Conservation (phyloP, 2,329 filamentous ascomycete genomes). For the Corynespora cassiicola region DNA sequence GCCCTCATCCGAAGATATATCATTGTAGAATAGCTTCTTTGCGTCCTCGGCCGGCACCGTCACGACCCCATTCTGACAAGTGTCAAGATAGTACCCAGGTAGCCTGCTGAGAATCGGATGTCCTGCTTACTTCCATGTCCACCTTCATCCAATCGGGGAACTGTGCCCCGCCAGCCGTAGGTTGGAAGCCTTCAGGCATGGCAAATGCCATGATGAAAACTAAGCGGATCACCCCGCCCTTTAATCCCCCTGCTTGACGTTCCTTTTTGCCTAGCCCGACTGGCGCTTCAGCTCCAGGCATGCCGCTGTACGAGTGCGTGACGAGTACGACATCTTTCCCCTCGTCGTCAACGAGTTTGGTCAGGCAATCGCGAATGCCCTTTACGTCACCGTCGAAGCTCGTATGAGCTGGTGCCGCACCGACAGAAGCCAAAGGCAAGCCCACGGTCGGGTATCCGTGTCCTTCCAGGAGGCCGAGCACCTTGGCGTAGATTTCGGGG, state of each 20-base stretch:
- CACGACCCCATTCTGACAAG: constrained; percentile 2
- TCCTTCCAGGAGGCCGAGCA: neutral
- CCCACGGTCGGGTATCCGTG: constrained; percentile 21
- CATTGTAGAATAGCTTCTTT: constrained; percentile 25
- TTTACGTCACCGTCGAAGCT: constrained; percentile 28
- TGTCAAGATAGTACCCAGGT: neutral
- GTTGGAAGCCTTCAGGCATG: constrained; percentile 10
- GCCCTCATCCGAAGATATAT: constrained; percentile 24
- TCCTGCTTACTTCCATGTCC: constrained; percentile 1
- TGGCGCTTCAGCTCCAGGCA: constrained; percentile 30
- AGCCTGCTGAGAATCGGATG: neutral
- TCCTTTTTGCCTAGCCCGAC: constrained; percentile 28
- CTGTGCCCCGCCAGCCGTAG: constrained; percentile 3
- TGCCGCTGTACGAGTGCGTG: constrained; percentile 43
- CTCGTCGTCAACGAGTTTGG: constrained; percentile 21
- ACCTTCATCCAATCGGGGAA: constrained; percentile 7
- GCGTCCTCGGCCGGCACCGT: constrained; percentile 3
- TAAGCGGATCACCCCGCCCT: constrained; percentile 35
- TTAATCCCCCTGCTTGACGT: constrained; percentile 17
- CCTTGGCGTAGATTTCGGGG: constrained; percentile 3
- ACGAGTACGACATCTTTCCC: constrained; percentile 42
- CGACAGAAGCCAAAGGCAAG: constrained; percentile 27
- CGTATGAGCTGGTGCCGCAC: constrained; percentile 18
- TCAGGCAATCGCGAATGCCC: constrained; percentile 22
- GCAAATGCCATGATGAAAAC: constrained; percentile 25